Evolutionary conservation across 2,329 filamentous ascomycete genomes (phyloP), one percentile per base, ranked within the genome.

Genomic region (Ophiocordyceps unilateralis): DNA sequence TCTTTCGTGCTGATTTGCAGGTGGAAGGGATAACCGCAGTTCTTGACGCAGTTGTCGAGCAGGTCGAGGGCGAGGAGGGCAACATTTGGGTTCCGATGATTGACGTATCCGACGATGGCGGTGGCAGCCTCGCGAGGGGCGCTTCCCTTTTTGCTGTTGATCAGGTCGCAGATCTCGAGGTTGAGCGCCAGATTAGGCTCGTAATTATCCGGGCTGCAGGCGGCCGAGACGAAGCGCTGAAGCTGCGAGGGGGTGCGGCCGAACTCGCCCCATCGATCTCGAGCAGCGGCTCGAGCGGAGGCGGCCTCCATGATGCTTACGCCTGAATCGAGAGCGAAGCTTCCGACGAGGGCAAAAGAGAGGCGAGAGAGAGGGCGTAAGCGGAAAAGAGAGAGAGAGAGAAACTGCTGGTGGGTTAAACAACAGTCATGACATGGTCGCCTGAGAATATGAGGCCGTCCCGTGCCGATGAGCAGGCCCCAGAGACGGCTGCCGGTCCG

Each of bases 1-100:
- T 98, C 91, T 62, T 98, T 98, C 51, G 91, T 96, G 62, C 84
- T 88, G 58, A 98, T 95, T 64, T 98, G 91, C 45, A 98, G 78
- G 58, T 98, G 91, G 63, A 98, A 98, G 1, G 91, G 88, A 60
- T 98, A 98, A 54, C 91, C 91, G 72, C 91, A 98, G 67, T 98
- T 98, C 70, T 98, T 98, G 63, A 96, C 91, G 63, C 91, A 96
- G 49, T 96, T 96, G 61, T 98, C 91, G 58, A 98, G 83, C 51
- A 98, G 76, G 66, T 81, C 80, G 56, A 96, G 73, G 46, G 91
- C 89, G 46, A 96, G 74, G 51, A 98, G 69, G 47, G 88, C 83
- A 51, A 98, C 86, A 62, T 94, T 96, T 47, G 88, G 83, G 60
- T 96, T 98, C 60, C 91, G 84, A 63, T 93, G 86, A 66, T 98